A percentile compares a stretch with the other conserved stretches of the same genome.
phyloP scores from a whole-genome alignment of 192 early-diverging fungal species.

The Entomortierella parvispora region DNA sequence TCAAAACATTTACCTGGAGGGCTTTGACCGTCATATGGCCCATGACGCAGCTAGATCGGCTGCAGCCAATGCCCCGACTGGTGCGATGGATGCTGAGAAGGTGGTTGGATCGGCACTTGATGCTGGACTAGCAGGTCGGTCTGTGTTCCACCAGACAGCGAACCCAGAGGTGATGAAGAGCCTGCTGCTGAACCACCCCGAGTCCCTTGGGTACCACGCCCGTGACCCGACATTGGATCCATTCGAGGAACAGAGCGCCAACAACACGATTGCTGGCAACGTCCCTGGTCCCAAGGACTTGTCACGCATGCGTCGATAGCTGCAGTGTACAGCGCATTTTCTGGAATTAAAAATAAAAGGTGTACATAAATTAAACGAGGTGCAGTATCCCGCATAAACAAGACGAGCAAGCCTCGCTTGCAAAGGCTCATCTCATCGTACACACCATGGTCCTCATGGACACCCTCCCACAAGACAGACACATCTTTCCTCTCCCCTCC shows the following conservation, averaged over 20 bases:
- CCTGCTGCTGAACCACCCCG: conserved; percentile 30
- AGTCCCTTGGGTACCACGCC: conserved; percentile 33
- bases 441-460: too few relatives aligned
- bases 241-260: conserved; percentile 1
- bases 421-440: too few relatives aligned
- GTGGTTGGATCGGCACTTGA: conserved; percentile 14
- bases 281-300: too few relatives aligned
- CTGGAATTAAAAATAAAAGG: too few relatives aligned
- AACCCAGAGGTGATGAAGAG: conserved; percentile 39
- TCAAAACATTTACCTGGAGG: conserved; percentile 33
- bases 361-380: too few relatives aligned
- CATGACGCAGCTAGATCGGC: conserved; percentile 3
- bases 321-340: too few relatives aligned
- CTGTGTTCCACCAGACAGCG: conserved; percentile 30
- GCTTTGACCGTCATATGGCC: conserved; percentile 4
- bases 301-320: too few relatives aligned
- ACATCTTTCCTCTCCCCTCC: too few relatives aligned
- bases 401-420: too few relatives aligned
- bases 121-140: conserved; percentile 15
- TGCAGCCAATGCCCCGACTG: not conserved
- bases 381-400: too few relatives aligned
- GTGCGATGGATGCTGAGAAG: not conserved
- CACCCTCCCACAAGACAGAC: too few relatives aligned
- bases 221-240: conserved; percentile 14
- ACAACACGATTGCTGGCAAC: too few relatives aligned